These are phyloP conservation scores for Stemphylium beticola DNA, from an alignment of 2,329 filamentous ascomycete species.

Conservation along the genomic window DNA sequence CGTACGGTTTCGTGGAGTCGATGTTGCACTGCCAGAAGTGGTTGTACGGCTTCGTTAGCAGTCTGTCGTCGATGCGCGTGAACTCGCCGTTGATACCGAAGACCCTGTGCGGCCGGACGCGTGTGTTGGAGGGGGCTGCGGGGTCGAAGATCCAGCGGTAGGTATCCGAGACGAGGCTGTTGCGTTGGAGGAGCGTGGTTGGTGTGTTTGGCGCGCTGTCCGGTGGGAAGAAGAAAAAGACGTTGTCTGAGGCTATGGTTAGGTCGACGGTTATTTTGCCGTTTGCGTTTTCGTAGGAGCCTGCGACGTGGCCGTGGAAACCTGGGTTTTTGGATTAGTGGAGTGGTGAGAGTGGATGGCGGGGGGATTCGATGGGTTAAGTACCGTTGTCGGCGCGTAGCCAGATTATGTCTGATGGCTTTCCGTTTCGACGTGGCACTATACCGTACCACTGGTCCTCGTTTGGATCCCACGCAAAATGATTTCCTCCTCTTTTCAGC, in stretches of 20 bases:
- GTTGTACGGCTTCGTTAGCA: constrained; percentile 49
- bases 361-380: neutral
- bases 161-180: constrained; percentile 49
- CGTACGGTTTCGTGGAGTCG: constrained; percentile 39
- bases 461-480: constrained; percentile 53
- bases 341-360: no score
- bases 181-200: constrained; percentile 47
- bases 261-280: constrained; percentile 50
- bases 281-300: constrained; percentile 49
- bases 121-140: constrained; percentile 32
- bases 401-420: constrained; percentile 61
- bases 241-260: constrained; percentile 51
- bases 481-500: constrained; percentile 48
- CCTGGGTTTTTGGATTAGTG: no score
- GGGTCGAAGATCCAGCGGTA: constrained; percentile 53
- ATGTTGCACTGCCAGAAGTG: constrained; percentile 52
- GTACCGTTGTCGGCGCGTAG: constrained; percentile 59
- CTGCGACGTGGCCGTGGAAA: constrained; percentile 53
- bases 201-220: constrained; percentile 40
- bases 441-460: constrained; percentile 64
- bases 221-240: constrained; percentile 53
- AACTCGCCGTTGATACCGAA: constrained; percentile 53
- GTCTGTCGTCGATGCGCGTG: constrained; percentile 54
- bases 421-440: constrained; percentile 58
- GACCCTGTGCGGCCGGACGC: constrained; percentile 37